Base-by-base conservation (phyloP, 352 stramenopile species). In the Globisporangium takayamanum region DNA sequence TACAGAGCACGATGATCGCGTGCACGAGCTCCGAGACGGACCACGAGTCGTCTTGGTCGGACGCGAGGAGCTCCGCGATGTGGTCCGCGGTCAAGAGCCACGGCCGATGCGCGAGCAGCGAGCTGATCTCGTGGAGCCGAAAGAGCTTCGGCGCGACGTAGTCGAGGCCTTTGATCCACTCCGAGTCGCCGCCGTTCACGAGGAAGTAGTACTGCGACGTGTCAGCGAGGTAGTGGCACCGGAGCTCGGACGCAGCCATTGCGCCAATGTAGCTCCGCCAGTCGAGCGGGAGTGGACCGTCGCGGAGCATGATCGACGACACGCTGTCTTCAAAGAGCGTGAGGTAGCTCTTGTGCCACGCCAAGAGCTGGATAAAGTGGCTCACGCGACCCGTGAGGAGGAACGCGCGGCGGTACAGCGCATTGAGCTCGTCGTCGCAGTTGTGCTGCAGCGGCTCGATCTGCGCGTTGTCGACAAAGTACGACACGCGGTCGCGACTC, bases 1-100 rank as follows among this genome's bases (percentile, higher is more conserved):
- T 80, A 59, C 84, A 92, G 44, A 94, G 62, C 36, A 94, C 80
- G 50, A 92, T 86, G 60, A 94, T 90, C 6, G 85, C 85, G 57
- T 95, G 85, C 37, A 93, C 85, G 16, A 95, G 72, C 67, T 95
- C 85, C 26, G 85, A 88, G 11, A 93, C 81, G 2, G 85, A 95
- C 85, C 85, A 95, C 63, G 84, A 90, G 28, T 89, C 80, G 36
- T 90, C 78, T 48, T 86, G 75, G 37, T 89, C 73, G 2, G 78
- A 86, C 10, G 68, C 69, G 26, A 92, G 62, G 50, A 95, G 68
- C 15, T 92, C 81, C 0, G 76, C 76, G 33, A 95, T 85, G 52
- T 95, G 83, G 5, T 90, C 63, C 8, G 67, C 69, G 25, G 78
- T 90, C 46, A 95, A 67, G 42, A 95, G 69, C 86, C 86, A 95